These are phyloP conservation scores for Neurospora discreta DNA, from an alignment of 495 filamentous ascomycete species.

Conservation along the genomic window DNA sequence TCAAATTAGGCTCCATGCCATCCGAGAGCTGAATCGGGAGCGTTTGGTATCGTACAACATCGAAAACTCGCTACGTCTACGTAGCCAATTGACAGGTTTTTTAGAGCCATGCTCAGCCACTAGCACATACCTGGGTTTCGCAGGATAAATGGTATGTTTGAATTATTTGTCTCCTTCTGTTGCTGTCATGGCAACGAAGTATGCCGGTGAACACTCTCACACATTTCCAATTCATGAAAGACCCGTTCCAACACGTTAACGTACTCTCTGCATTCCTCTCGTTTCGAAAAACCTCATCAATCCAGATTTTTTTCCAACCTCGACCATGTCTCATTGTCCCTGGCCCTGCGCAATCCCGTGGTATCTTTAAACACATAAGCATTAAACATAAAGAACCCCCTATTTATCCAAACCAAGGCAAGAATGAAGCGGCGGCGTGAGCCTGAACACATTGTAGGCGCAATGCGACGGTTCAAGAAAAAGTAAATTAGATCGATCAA, in stretches of 20 bases:
- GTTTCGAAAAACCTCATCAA: neutral
- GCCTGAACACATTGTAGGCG: neutral
- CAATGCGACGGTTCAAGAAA: neutral
- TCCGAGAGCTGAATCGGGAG: neutral
- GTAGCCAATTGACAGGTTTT: neutral
- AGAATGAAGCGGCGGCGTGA: neutral
- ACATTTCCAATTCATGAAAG: neutral
- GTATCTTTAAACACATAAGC: slow-evolving; percentile 4
- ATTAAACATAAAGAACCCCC: neutral
- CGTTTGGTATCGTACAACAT: neutral
- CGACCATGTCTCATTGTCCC: neutral
- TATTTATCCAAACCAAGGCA: neutral
- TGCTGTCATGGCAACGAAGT: neutral
- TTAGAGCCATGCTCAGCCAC: neutral
- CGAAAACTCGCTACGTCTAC: neutral
- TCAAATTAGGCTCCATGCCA: neutral
- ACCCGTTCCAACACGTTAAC: neutral
- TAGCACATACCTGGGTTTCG: neutral
- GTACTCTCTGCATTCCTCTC: neutral
- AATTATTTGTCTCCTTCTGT: neutral
- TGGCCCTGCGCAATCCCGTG: neutral
- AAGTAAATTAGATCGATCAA: neutral
- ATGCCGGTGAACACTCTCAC: neutral
- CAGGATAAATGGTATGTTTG: neutral
- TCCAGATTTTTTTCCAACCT: neutral